These are phyloP conservation scores for Thelonectria rubi DNA, from an alignment of 2,329 filamentous ascomycete genomes.

Conservation along the genomic window DNA sequence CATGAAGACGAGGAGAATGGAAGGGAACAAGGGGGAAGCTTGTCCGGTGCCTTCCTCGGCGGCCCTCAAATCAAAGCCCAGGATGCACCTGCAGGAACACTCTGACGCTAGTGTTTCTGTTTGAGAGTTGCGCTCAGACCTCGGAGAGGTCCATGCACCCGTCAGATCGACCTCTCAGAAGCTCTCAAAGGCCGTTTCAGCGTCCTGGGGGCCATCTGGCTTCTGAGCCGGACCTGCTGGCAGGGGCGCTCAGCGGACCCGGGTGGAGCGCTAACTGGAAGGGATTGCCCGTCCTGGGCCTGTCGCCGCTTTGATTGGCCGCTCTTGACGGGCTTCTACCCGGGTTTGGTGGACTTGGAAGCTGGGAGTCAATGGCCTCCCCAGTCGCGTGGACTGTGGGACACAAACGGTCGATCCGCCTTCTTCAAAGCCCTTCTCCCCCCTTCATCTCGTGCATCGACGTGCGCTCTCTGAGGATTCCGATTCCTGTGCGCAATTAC, in stretches of 20 bases:
- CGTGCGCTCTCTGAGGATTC: background rate
- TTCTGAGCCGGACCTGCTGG: slow-evolving; percentile 22
- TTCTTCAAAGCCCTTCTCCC: background rate
- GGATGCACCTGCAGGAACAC: slow-evolving; percentile 43
- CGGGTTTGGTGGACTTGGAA: slow-evolving; percentile 28
- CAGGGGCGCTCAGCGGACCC: slow-evolving; percentile 14
- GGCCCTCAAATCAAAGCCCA: slow-evolving; percentile 27
- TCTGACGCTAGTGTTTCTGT: slow-evolving; percentile 47
- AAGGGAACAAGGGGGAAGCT: slow-evolving; percentile 15
- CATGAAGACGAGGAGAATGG: slow-evolving; percentile 1
- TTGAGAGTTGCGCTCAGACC: slow-evolving; percentile 36
- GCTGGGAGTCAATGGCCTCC: slow-evolving; percentile 21
- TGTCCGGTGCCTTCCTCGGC: background rate
- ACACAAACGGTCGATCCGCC: slow-evolving; percentile 5
- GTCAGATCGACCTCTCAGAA: slow-evolving; percentile 4
- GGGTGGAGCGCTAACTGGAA: background rate
- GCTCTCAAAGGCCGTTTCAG: background rate
- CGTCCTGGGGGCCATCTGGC: slow-evolving; percentile 13
- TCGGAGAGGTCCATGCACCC: slow-evolving; percentile 21
- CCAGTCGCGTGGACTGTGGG: slow-evolving; percentile 13
- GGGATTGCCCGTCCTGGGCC: slow-evolving; percentile 1
- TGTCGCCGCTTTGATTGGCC: slow-evolving; percentile 8
- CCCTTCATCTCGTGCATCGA: slow-evolving; percentile 21
- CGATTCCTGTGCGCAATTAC: background rate
- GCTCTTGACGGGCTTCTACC: slow-evolving; percentile 21